phyloP scores from a whole-genome alignment of 78 protist genomes.

The Creolimax fragrantissima region DNA sequence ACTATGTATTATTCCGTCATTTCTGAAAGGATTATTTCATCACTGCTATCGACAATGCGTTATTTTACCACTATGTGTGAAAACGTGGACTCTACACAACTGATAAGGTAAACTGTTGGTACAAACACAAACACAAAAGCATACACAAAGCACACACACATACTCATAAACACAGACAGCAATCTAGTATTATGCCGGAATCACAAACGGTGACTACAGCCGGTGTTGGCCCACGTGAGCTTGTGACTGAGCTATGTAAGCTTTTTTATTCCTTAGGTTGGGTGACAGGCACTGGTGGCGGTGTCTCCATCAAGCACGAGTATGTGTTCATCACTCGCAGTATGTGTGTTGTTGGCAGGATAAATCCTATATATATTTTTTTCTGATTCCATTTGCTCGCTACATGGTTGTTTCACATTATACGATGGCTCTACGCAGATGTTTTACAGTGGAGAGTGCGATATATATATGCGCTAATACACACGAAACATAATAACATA shows the following conservation, averaged over 20 bases:
- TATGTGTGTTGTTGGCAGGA: too few species aligned
- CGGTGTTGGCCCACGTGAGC: constrained; percentile 28
- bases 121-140: not conserved
- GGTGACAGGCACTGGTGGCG: constrained; percentile 77
- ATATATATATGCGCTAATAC: too few species aligned
- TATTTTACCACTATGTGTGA: too few species aligned
- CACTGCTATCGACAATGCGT: not conserved
- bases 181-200: too few species aligned
- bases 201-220: constrained; percentile 3
- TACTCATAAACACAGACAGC: not conserved
- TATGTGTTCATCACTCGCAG: not conserved
- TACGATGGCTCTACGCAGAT: too few species aligned
- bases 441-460: too few species aligned
- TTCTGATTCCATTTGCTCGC: too few species aligned
- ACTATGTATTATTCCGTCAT: not conserved
- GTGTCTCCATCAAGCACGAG: constrained; percentile 43
- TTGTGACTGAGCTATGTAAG: constrained; percentile 63
- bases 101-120: too few species aligned
- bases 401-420: too few species aligned
- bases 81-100: too few species aligned
- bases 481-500: too few species aligned
- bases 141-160: not conserved
- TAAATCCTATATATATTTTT: too few species aligned
- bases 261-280: constrained; percentile 58
- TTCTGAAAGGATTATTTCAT: not conserved